These are phyloP conservation scores for Colletotrichum salicis DNA, from an alignment of 2,329 filamentous ascomycete genomes.

Conservation along the genomic window DNA sequence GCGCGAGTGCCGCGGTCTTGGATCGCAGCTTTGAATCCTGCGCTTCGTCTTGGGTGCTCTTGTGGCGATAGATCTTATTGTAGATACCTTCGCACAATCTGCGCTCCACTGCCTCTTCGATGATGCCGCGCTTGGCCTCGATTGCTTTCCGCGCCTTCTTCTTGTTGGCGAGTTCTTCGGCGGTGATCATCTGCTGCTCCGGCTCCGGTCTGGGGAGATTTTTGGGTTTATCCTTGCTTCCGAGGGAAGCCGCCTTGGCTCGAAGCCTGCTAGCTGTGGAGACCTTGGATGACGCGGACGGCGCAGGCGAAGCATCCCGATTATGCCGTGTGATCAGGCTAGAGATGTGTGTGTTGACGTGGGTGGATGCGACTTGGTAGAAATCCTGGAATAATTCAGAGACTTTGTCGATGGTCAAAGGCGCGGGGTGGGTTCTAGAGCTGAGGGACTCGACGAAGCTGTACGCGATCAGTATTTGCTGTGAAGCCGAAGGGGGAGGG, in stretches of 20 bases:
- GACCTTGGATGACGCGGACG: slow-evolving; percentile 64
- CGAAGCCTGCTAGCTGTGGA: slow-evolving; percentile 67
- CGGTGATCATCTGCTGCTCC: slow-evolving; percentile 88
- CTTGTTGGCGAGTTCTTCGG: slow-evolving; percentile 82
- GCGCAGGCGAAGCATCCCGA: slow-evolving; percentile 70
- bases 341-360: slow-evolving; percentile 88
- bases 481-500: neutral
- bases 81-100: slow-evolving; percentile 88
- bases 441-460: slow-evolving; percentile 93
- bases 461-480: slow-evolving; percentile 22
- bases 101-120: slow-evolving; percentile 93
- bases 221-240: slow-evolving; percentile 63
- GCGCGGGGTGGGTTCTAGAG: slow-evolving; percentile 85
- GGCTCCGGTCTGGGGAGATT: slow-evolving; percentile 53
- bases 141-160: slow-evolving; percentile 82
- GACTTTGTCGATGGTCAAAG: slow-evolving; percentile 84
- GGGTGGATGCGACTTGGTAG: slow-evolving; percentile 81
- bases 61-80: slow-evolving; percentile 88
- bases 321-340: slow-evolving; percentile 80
- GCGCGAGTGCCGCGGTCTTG: slow-evolving; percentile 86
- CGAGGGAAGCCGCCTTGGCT: slow-evolving; percentile 64
- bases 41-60: slow-evolving; percentile 91
- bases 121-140: slow-evolving; percentile 77
- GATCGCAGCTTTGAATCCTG: slow-evolving; percentile 94
- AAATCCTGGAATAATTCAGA: slow-evolving; percentile 95